Conservation (phyloP, 2,329 filamentous ascomycete species). For the Diplodia seriata region DNA sequence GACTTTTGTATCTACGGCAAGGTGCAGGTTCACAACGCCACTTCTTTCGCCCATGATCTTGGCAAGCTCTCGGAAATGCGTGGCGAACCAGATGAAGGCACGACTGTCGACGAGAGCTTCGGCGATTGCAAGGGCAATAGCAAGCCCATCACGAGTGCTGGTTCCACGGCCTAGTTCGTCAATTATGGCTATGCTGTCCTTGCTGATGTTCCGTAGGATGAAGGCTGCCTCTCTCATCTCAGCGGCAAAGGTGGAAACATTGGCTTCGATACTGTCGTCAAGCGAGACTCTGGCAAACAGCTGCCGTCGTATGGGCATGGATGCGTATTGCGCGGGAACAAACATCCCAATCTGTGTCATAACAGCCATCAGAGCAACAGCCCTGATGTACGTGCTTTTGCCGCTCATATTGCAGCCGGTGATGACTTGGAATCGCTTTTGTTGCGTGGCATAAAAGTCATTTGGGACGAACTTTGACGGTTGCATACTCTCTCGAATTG, state of each 20-base stretch:
- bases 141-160: conserved; percentile 83
- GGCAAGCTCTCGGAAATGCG: conserved; percentile 86
- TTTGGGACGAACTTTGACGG: conserved; percentile 79
- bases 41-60: conserved; percentile 74
- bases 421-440: conserved; percentile 87
- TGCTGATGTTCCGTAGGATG: conserved; percentile 83
- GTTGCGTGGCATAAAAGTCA: conserved; percentile 82
- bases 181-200: conserved; percentile 78
- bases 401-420: conserved; percentile 98
- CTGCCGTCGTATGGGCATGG: conserved; percentile 79
- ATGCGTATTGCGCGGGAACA: conserved; percentile 83
- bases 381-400: conserved; percentile 93
- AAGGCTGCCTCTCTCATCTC: conserved; percentile 98
- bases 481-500: conserved; percentile 77
- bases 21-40: conserved; percentile 83
- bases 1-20: conserved; percentile 71
- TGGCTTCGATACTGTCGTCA: conserved; percentile 86
- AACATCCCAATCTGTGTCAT: conserved; percentile 96
- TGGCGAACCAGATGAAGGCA: conserved; percentile 88
- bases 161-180: conserved; percentile 94
- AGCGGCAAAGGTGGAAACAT: conserved; percentile 89
- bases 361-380: conserved; percentile 80
- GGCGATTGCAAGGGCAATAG: conserved; percentile 87
- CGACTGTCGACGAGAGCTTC: conserved; percentile 82
- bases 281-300: conserved; percentile 88